Base-by-base conservation (phyloP, 1,284 basidiomycete species). In the Rhodotorula sp. region DNA sequence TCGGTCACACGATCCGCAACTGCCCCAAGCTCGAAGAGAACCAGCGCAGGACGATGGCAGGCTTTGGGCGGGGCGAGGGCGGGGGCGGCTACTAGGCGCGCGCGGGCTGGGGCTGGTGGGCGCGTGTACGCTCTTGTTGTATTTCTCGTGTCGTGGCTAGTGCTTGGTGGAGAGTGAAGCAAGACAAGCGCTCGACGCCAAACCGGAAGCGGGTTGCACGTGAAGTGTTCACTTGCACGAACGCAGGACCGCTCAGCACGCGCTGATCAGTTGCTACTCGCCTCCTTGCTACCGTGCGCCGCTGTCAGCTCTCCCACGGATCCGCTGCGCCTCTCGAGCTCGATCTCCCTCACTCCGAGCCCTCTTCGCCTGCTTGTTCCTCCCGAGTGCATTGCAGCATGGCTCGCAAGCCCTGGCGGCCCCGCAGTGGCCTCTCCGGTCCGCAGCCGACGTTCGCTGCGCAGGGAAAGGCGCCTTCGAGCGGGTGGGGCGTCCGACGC, bases 1-100 rank as follows among this genome's bases (percentile, higher is more conserved):
- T 99, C 63, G 96, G 96, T 39, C 97, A 99, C 79, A 89, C 88
- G 36, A 91, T 98, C 68, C 88, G 89, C 17, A 94, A 95, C 79
- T 99, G 97, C 80, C 97, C 97, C 27, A 99, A 99, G 82, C 84
- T 97, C 71, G 96, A 98, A 82, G 96, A 99, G 76, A 87, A 90
- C 1, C 93, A 96, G 80, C 85, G 94, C 67, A 84, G 96, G 77
- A 89, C 90, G 81, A 90, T 92, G 87, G 91, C 92, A 10, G 88
- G 89, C n/a, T 50, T 69, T 77, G 36, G 77, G 79, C 21, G n/a
- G n/a, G n/a, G 70, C 48, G 70, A 60, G 9, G 66, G 61, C 32
- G 67, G 46, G 12, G 59, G 59, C 19, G 63, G 62, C 10, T 64
- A 51, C 46, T 61, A 29, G 32, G 46, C 34, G 13, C 12, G 51